A percentile compares a stretch with the other conserved stretches of the same genome.
phyloP scores from a whole-genome alignment of 2,329 filamentous ascomycete genomes.

The Emmonsiellopsis sp. region DNA sequence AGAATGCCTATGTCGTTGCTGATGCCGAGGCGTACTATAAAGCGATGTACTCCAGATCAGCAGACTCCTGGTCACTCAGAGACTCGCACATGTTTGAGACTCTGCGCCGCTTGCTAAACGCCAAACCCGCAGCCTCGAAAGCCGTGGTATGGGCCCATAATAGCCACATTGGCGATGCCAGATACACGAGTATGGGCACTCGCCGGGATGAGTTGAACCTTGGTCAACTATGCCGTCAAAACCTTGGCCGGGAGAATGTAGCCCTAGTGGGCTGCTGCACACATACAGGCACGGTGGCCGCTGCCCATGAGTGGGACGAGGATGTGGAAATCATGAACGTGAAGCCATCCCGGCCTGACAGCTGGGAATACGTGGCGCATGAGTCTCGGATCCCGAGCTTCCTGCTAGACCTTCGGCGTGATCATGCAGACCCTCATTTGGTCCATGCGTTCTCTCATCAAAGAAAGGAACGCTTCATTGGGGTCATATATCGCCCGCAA shows the following conservation, averaged over 20 bases:
- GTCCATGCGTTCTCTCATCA: conserved; percentile 28
- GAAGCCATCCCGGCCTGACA: conserved; percentile 36
- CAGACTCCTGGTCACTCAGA: conserved; percentile 43
- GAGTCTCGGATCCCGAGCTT: conserved; percentile 38
- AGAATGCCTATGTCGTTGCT: conserved; percentile 42
- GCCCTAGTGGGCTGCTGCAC: conserved; percentile 41
- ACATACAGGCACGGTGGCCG: conserved; percentile 44
- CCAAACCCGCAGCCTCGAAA: conserved; percentile 31
- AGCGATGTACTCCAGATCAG: conserved; percentile 43
- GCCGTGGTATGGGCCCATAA: conserved; percentile 49
- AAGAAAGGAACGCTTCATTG: conserved; percentile 44
- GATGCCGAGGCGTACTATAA: conserved; percentile 46
- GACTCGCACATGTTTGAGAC: conserved; percentile 47
- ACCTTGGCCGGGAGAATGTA: conserved; percentile 32
- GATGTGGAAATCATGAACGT: conserved; percentile 44
- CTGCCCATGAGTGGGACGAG: conserved; percentile 43
- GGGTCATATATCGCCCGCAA: conserved; percentile 44
- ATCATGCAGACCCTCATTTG: conserved; percentile 25
- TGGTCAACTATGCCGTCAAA: conserved; percentile 45
- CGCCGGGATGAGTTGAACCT: conserved; percentile 40
- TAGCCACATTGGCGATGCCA: conserved; percentile 46
- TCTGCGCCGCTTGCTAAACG: conserved; percentile 35
- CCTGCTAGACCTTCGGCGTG: conserved; percentile 38
- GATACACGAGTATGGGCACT: conserved; percentile 42
- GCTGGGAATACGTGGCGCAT: conserved; percentile 44